Conservation (phyloP, 1,139 yeast species). For the Candida sanyaensis region DNA sequence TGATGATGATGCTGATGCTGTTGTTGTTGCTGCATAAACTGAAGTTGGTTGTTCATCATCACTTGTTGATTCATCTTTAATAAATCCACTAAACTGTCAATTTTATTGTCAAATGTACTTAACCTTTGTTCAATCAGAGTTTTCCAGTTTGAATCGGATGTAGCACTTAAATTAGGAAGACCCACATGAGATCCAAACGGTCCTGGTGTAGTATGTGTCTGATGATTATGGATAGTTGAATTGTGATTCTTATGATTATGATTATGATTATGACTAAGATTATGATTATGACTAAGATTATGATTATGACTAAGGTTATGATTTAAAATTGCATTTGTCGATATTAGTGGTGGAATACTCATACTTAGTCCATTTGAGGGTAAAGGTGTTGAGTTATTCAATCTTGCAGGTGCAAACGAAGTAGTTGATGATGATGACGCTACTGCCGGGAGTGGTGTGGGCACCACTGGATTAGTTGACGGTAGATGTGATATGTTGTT, state of each 20-base stretch:
- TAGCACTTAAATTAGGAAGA: background rate
- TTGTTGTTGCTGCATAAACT: constrained; percentile 8
- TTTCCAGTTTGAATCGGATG: constrained; percentile 36
- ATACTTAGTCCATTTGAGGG: background rate
- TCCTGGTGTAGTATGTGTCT: background rate
- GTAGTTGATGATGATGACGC: background rate
- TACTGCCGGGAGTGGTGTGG: background rate
- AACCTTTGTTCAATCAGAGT: constrained; percentile 46
- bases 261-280: background rate
- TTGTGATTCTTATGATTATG: background rate
- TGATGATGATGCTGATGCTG: constrained; percentile 13
- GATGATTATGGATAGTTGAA: background rate
- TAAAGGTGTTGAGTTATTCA: constrained; percentile 4
- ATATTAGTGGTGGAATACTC: background rate
- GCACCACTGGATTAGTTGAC: background rate
- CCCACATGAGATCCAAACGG: background rate
- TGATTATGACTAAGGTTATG: background rate
- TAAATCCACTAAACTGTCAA: constrained; percentile 45
- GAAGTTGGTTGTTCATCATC: constrained; percentile 22
- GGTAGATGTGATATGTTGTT: constrained; percentile 1
- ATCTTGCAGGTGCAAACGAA: background rate
- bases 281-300: background rate
- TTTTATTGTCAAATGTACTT: constrained; percentile 45
- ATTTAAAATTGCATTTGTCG: background rate
- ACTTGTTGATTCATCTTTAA: constrained; percentile 34